Conservation (phyloP, 108 stramenopile species). For the Chaetoceros muelleri region DNA sequence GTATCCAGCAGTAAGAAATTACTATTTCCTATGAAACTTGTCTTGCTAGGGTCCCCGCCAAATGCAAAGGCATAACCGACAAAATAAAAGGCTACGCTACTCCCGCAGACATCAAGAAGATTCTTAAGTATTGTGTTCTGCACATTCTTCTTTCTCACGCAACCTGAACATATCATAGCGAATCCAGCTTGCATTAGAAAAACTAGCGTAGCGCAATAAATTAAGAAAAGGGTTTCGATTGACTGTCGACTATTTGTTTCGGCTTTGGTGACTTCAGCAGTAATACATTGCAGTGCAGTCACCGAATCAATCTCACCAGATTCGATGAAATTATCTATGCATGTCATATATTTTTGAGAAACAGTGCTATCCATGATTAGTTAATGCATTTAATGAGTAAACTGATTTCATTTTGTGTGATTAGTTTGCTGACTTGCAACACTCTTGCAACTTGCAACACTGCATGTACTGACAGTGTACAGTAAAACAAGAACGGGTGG, state of each 20-base stretch:
- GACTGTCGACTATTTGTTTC: background rate
- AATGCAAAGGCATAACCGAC: constrained; percentile 75
- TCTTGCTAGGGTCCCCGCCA: constrained; percentile 40
- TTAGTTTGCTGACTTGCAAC: too few species aligned
- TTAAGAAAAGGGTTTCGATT: background rate
- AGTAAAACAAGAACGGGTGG: too few species aligned
- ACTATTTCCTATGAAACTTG: constrained; percentile 49
- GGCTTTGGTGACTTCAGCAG: background rate
- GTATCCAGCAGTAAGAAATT: background rate
- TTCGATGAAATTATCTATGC: background rate
- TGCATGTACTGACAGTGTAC: too few species aligned
- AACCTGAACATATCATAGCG: constrained; percentile 73
- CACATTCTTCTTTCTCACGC: constrained; percentile 69
- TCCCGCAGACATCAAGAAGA: constrained; percentile 74
- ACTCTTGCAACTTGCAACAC: too few species aligned
- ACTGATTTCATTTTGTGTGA: too few species aligned
- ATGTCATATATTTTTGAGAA: background rate
- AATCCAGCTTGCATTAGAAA: constrained; percentile 88
- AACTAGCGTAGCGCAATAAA: constrained; percentile 24
- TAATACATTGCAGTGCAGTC: background rate
- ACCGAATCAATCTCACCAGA: background rate
- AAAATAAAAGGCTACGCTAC: constrained; percentile 55
- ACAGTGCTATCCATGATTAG: too few species aligned
- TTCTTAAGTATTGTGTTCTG: constrained; percentile 88
- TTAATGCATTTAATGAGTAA: too few species aligned